Evolutionary conservation across 768 basidiomycete genomes (phyloP), one percentile per base, ranked within the genome.

Genomic region (Leucogyrophana mollusca): DNA sequence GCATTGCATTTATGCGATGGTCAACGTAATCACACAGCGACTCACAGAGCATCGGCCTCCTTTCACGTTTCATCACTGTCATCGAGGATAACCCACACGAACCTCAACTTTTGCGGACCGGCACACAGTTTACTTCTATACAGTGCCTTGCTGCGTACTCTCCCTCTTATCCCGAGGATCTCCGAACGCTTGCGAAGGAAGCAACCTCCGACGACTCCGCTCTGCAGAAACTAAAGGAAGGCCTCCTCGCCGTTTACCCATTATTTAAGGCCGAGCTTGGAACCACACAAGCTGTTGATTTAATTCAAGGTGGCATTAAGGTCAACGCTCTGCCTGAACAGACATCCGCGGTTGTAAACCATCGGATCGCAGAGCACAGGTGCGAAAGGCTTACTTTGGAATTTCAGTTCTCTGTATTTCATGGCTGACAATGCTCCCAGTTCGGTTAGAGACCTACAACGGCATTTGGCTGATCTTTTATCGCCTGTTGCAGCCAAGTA

Each of bases 261-360:
- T 11, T 59, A 4, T 68, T 72, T 48, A 71, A 69, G 44, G 79
- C 75, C 50, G 59, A 82, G 8, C 69, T 82, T 4, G 73, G 80
- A 25, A 90, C 87, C 4, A 90, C 90, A 1, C 87, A 90, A 62
- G 90, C 90, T 1, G 76, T 85, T 35, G 88, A 90, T 56, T 58
- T 93, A 10, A 74, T 82, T 27, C 67, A 72, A n/a, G 82, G 81
- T 17, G 84, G 82, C 9, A 78, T 83, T 22, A 90, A 90, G 64
- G 73, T 74, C 21, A 92, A 92, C 56, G 88, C 89, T 21, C 75
- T 94, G 18, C 90, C 90, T 1, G 90, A 92, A 64, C 72, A 68
- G 45, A 84, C 79, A 1, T 81, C 70, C 60, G 85, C 82, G 1
- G 62, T 89, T 18, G 74, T 90, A 22, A 87, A 90, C 57, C 85